A percentile compares a stretch with the other conserved stretches of the same genome.
Conservation (phyloP, 2,329 filamentous ascomycete species). For the Penicillium sp. region DNA sequence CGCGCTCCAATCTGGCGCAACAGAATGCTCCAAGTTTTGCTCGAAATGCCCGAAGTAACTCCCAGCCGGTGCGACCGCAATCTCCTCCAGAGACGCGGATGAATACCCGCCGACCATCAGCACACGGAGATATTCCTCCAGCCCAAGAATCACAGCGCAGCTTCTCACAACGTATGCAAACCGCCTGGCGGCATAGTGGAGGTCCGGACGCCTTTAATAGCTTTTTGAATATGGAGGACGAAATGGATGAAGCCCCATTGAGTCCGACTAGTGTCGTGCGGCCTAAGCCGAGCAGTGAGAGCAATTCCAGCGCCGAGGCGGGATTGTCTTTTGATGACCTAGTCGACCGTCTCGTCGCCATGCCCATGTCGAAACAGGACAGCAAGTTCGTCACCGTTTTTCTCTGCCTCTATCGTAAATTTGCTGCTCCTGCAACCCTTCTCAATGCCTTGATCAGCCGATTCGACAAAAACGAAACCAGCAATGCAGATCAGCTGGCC, state of each 20-base stretch:
- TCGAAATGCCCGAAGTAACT: slow-evolving; percentile 53
- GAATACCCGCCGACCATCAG: slow-evolving; percentile 33
- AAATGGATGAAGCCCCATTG: slow-evolving; percentile 33
- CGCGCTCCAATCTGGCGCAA: slow-evolving; percentile 39
- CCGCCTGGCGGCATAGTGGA: slow-evolving; percentile 41
- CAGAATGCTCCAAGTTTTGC: slow-evolving; percentile 30
- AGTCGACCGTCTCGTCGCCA: slow-evolving; percentile 80
- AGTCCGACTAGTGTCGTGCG: slow-evolving; percentile 32
- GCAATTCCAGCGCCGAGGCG: slow-evolving; percentile 32
- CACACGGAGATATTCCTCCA: slow-evolving; percentile 29
- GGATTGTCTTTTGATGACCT: slow-evolving; percentile 61
- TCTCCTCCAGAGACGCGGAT: slow-evolving; percentile 40
- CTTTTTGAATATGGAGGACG: slow-evolving; percentile 46
- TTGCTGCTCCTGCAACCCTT: slow-evolving; percentile 76
- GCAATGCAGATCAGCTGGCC: slow-evolving; percentile 69
- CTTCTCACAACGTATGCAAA: slow-evolving; percentile 35
- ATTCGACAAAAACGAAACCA: slow-evolving; percentile 71
- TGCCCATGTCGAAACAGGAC: slow-evolving; percentile 83
- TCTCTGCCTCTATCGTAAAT: slow-evolving; percentile 89
- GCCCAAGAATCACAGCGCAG: slow-evolving; percentile 24
- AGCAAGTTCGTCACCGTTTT: slow-evolving; percentile 86
- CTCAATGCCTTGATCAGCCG: slow-evolving; percentile 66
- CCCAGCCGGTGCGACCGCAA: slow-evolving; percentile 49
- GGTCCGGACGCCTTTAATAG: slow-evolving; percentile 44
- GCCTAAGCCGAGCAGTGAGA: slow-evolving; percentile 33